These are phyloP conservation scores for Calocybe indica DNA, from an alignment of 768 basidiomycete species.

Conservation along the genomic window DNA sequence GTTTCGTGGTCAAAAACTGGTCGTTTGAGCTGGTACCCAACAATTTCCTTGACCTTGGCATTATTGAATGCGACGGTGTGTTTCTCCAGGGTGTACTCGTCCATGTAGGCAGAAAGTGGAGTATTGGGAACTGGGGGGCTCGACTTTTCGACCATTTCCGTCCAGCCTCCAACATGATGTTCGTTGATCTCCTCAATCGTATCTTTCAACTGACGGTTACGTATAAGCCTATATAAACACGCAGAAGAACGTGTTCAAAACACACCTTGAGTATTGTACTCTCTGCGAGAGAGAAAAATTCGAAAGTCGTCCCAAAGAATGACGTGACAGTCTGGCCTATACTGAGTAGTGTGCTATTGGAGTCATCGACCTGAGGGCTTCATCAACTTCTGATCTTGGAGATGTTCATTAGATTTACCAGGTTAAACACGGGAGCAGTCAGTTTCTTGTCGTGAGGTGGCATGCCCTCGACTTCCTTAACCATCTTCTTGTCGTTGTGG, in stretches of 20 bases:
- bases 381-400: background rate
- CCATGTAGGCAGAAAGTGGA: constrained; percentile 75
- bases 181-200: constrained; percentile 81
- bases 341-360: constrained; percentile 61
- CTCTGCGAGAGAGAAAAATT: constrained; percentile 71
- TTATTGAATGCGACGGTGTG: constrained; percentile 66
- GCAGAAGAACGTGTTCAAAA: background rate
- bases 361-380: constrained; percentile 59
- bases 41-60: constrained; percentile 64
- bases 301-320: constrained; percentile 73
- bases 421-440: constrained; percentile 75
- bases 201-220: constrained; percentile 30
- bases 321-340: constrained; percentile 62
- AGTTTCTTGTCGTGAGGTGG: constrained; percentile 49
- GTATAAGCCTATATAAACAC: background rate
- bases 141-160: constrained; percentile 68
- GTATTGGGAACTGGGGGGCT: constrained; percentile 68
- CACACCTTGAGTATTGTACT: constrained; percentile 62
- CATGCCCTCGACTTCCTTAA: constrained; percentile 58
- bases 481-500: constrained; percentile 68
- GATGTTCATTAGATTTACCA: constrained; percentile 39
- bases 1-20: constrained; percentile 59
- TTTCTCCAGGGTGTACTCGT: constrained; percentile 64
- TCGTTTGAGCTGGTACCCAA: constrained; percentile 60
- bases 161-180: constrained; percentile 78